These are phyloP conservation scores for Trichocladium uniseriatum DNA, from an alignment of 495 filamentous ascomycete species.

Conservation along the genomic window DNA sequence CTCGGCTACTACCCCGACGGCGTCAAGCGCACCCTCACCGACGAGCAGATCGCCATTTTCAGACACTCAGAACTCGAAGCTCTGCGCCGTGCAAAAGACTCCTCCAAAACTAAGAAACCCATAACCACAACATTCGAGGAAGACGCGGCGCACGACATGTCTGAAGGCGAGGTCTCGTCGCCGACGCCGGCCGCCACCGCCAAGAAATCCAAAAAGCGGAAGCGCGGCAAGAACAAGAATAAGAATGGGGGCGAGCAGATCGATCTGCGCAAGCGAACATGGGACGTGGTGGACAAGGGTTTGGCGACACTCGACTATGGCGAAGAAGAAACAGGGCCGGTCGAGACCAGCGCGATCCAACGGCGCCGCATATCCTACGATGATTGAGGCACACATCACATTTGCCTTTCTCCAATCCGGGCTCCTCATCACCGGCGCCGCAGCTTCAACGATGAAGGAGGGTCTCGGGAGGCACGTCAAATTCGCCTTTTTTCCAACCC, in stretches of 20 bases:
- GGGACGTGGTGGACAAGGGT: constrained; percentile 47
- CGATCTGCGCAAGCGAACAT: constrained; percentile 49
- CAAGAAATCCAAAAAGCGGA: constrained; percentile 26
- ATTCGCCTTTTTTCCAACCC: too few species aligned
- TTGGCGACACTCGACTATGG: constrained; percentile 46
- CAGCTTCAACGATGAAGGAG: too few species aligned
- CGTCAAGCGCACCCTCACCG: constrained; percentile 81
- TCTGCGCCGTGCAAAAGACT: constrained; percentile 44
- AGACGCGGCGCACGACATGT: constrained; percentile 14
- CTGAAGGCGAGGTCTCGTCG: constrained; percentile 24
- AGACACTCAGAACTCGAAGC: constrained; percentile 78
- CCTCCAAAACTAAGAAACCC: constrained; percentile 15
- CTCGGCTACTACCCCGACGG: constrained; percentile 88
- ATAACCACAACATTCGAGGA: constrained; percentile 5
- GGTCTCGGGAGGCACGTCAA: too few species aligned
- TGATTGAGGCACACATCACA: constrained; percentile 26
- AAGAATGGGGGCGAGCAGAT: constrained; percentile 36
- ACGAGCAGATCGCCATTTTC: constrained; percentile 86
- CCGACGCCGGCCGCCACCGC: constrained; percentile 23
- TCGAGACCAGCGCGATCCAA: constrained; percentile 24
- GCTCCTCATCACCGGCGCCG: too few species aligned
- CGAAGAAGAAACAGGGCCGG: constrained; percentile 25
- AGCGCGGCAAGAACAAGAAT: constrained; percentile 29
- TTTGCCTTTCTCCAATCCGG: neutral
- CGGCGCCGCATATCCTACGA: constrained; percentile 42